Conservation (phyloP, 1,284 basidiomycete genomes). For the Puccinia novopanici region DNA sequence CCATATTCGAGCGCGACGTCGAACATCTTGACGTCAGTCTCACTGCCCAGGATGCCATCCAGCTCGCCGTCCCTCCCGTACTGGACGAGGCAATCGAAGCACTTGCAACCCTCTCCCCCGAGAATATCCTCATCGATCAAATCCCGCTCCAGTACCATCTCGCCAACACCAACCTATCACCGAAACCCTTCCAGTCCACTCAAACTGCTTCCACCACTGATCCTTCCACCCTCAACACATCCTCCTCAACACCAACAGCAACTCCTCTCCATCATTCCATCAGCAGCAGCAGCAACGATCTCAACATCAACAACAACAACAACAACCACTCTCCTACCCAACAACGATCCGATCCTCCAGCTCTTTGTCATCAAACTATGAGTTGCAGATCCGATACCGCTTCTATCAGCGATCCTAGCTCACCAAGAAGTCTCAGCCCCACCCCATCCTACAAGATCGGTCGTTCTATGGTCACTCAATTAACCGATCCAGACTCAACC, state of each 20-base stretch:
- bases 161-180: not conserved
- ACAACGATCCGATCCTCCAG: not conserved
- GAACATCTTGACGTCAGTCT: conserved; percentile 23
- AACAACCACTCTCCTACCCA: not conserved
- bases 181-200: not conserved
- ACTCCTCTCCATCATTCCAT: not conserved
- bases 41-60: conserved; percentile 33
- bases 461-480: conserved; percentile 8
- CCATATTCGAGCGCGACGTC: conserved; percentile 38
- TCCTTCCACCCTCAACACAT: not conserved
- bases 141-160: conserved; percentile 27
- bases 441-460: conserved; percentile 23
- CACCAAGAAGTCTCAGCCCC: conserved; percentile 8
- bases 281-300: not conserved
- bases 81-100: conserved; percentile 38
- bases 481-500: not conserved
- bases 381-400: conserved; percentile 17
- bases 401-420: conserved; percentile 20
- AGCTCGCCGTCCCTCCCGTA: conserved; percentile 31
- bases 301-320: not conserved
- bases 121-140: conserved; percentile 19
- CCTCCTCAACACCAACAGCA: not conserved
- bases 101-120: not conserved
- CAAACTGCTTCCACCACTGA: not conserved
- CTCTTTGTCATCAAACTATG: not conserved